Conservation (phyloP, 371 early-diverging fungal genomes). For the Mortierella sp. region DNA sequence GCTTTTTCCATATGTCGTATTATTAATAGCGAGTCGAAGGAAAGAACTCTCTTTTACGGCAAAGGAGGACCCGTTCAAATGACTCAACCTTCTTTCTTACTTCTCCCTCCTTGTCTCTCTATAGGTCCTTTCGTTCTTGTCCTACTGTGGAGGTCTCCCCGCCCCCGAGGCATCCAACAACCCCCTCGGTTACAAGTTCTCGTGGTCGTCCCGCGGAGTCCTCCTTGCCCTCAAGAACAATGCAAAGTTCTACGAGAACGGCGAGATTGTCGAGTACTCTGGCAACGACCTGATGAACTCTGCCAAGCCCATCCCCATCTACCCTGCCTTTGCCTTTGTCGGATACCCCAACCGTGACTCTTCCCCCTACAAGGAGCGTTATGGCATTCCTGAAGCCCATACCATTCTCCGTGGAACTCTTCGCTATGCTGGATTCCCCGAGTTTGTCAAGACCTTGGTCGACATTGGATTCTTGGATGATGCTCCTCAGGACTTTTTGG, state of each 20-base stretch:
- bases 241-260: conserved; percentile 90
- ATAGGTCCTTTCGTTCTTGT: conserved; percentile 86
- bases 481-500: conserved; percentile 74
- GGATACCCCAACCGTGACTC: conserved; percentile 99
- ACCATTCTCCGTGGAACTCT: conserved; percentile 96
- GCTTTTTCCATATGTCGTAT: background rate
- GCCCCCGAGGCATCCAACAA: conserved; percentile 98
- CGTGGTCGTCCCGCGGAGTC: conserved; percentile 97
- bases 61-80: background rate
- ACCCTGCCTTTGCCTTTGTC: conserved; percentile 90
- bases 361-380: conserved; percentile 92
- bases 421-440: conserved; percentile 93
- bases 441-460: conserved; percentile 93
- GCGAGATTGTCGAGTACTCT: conserved; percentile 91
- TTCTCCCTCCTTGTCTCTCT: background rate
- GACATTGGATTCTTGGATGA: conserved; percentile 94
- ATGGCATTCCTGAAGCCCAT: conserved; percentile 94
- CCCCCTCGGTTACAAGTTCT: conserved; percentile 99
- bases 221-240: conserved; percentile 94
- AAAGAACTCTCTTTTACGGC: no score
- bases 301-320: conserved; percentile 87
- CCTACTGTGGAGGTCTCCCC: conserved; percentile 99
- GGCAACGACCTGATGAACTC: conserved; percentile 93
- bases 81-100: background rate
- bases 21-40: no score